Base-by-base conservation (phyloP, 208 protist genomes). In the Trypanosoma avium region DNA sequence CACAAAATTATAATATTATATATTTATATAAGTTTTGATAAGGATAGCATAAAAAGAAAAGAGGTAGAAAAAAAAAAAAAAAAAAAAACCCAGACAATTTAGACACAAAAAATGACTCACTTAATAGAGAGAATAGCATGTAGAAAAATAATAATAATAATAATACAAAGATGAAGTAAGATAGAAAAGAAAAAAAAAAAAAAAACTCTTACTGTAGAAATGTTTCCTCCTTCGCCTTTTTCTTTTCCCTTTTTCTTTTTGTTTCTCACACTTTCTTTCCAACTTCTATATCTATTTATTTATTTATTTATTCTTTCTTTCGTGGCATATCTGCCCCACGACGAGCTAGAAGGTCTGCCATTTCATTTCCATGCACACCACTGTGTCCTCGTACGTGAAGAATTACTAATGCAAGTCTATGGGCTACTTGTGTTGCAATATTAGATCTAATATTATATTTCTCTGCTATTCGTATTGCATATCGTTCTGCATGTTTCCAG, bases 361-460 rank as follows among this genome's bases (percentile, higher is more conserved):
- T 82, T 56, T 82, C 84, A 69, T 95, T 95, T 10, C 89, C 89
- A 32, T 67, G 54, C 13, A 88, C 58, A 36, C 83, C 83, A 10
- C 69, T 61, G 64, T 95, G 89, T 1, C 86, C 89, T 35, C 61
- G 67, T 30, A 95, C 86, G 62, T 95, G 75, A n/a, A 66, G 33
- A 40, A 92, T 50, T 48, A 77, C 47, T 19, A 64, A 26, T 33
- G 52, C 63, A 12, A 68, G n/a, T 22, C 19, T 13, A 27, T 22
- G 15, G 26, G 78, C 62, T 12, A 38, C 46, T n/a, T 10, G 13
- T 42, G 12, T 8, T 7, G 66, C 49, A 12, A 61, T 24, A 10
- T 8, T 40, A 22, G 22, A 26, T 30, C 10, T 50, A 12, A 66
- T 46, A 33, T 50, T 53, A 46, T 47, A 67, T 17, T 40, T 27